Evolutionary conservation across 1,284 basidiomycete species (phyloP).

Genomic region (Phlebopus sp.): DNA sequence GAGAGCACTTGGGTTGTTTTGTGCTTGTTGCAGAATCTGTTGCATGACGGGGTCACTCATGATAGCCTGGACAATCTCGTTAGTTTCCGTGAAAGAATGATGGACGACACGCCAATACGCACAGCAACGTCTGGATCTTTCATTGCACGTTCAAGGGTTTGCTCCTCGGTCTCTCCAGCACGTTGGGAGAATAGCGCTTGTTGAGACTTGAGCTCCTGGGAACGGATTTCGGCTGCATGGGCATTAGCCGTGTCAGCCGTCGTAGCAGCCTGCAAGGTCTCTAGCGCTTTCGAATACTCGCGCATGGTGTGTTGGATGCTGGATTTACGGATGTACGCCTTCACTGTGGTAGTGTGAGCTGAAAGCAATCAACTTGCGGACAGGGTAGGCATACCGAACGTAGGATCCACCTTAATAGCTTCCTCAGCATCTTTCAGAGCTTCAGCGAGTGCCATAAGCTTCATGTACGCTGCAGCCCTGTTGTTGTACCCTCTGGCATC

Average conservation of each 20-base stretch:
- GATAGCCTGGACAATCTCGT: slow-evolving; percentile 51
- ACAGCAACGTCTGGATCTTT: slow-evolving; percentile 93
- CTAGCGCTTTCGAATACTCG: slow-evolving; percentile 85
- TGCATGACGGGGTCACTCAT: slow-evolving; percentile 91
- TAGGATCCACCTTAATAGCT: slow-evolving; percentile 90
- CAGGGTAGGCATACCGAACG: slow-evolving; percentile 72
- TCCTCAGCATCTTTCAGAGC: slow-evolving; percentile 95
- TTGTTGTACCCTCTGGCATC: slow-evolving; percentile 97
- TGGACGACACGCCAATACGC: slow-evolving; percentile 34
- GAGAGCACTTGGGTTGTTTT: slow-evolving; percentile 84
- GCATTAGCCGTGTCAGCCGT: slow-evolving; percentile 77
- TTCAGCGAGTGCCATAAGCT: slow-evolving; percentile 91
- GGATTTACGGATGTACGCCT: slow-evolving; percentile 94
- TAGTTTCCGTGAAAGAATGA: slow-evolving; percentile 7
- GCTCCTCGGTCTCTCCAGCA: slow-evolving; percentile 87
- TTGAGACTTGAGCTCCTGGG: slow-evolving; percentile 78
- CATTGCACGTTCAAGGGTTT: slow-evolving; percentile 94
- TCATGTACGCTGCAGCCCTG: slow-evolving; percentile 95
- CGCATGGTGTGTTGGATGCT: slow-evolving; percentile 89
- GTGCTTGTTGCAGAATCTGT: slow-evolving; percentile 93
- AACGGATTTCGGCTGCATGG: slow-evolving; percentile 78
- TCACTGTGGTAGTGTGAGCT: slow-evolving; percentile 53
- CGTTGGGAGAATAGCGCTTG: slow-evolving; percentile 81
- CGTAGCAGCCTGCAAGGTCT: slow-evolving; percentile 73
- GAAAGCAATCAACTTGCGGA: too few relatives aligned